These are phyloP conservation scores for Geopyxis carbonaria DNA, from an alignment of 495 filamentous ascomycete species.

Conservation along the genomic window DNA sequence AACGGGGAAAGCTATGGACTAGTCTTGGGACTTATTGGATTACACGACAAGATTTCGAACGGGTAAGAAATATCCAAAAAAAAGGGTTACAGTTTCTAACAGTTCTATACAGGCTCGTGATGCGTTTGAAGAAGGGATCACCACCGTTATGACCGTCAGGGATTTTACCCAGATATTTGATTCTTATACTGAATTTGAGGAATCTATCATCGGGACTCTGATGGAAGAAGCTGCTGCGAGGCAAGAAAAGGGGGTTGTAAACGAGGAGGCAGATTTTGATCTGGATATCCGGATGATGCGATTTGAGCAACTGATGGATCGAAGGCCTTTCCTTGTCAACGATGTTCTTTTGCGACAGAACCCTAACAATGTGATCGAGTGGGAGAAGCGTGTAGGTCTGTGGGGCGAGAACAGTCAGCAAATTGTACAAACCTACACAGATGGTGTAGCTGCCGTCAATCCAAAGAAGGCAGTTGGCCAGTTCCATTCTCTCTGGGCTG, in stretches of 20 bases:
- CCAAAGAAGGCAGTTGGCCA: conserved; percentile 90
- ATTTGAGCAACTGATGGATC: conserved; percentile 96
- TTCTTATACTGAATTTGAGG: conserved; percentile 90
- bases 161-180: conserved; percentile 97
- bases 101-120: conserved; percentile 47
- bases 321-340: conserved; percentile 89
- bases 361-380: conserved; percentile 89
- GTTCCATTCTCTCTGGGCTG: conserved; percentile 90
- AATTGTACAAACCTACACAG: conserved; percentile 85
- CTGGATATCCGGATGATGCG: conserved; percentile 95
- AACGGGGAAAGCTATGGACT: conserved; percentile 91
- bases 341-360: conserved; percentile 93
- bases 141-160: conserved; percentile 96
- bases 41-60: conserved; percentile 77
- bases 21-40: conserved; percentile 96
- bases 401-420: conserved; percentile 90
- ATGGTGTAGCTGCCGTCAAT: conserved; percentile 79
- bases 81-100: conserved; percentile 6
- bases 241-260: conserved; percentile 60
- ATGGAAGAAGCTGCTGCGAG: conserved; percentile 76
- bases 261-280: conserved; percentile 85
- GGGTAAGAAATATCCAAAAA: conserved; percentile 13
- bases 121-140: conserved; percentile 91
- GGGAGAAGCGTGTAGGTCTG: conserved; percentile 86
- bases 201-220: conserved; percentile 76